Conservation (phyloP, 1,139 yeast genomes). For the Fermentozyma sake region DNA sequence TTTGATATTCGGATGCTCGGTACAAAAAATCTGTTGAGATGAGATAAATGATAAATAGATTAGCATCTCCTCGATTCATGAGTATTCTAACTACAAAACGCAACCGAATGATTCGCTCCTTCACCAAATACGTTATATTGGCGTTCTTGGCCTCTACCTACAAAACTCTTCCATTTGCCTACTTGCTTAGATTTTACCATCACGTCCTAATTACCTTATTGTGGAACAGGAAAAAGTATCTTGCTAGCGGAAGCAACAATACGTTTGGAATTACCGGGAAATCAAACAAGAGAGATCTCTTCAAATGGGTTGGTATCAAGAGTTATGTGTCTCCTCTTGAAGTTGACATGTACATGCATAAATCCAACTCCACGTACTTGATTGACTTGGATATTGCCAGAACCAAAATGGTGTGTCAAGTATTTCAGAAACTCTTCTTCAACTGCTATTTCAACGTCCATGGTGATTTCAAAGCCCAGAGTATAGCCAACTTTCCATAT, state of each 20-base stretch:
- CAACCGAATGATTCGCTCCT: constrained; percentile 1
- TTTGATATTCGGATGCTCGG: too few relatives aligned
- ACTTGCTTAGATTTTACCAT: constrained; percentile 58
- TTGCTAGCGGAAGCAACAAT: constrained; percentile 22
- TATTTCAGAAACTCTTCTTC: constrained; percentile 50
- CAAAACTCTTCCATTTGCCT: constrained; percentile 70
- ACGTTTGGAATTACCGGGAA: constrained; percentile 28
- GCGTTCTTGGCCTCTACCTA: constrained; percentile 23
- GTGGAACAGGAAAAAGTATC: constrained; percentile 24
- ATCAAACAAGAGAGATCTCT: constrained; percentile 23
- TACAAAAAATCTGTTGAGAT: too few relatives aligned
- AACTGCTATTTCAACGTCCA: constrained; percentile 34
- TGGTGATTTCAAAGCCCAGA: constrained; percentile 24
- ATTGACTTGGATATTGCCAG: constrained; percentile 81
- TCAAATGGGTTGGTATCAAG: constrained; percentile 39
- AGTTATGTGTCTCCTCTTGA: constrained; percentile 75
- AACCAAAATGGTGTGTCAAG: constrained; percentile 52
- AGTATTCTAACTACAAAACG: too few relatives aligned
- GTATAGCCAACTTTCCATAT: constrained; percentile 48
- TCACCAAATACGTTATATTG: constrained; percentile 5
- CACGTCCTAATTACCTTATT: constrained; percentile 38
- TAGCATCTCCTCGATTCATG: too few relatives aligned
- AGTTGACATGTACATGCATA: constrained; percentile 82
- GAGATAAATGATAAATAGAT: too few relatives aligned
- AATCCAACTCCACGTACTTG: constrained; percentile 81